Evolutionary conservation across 202 grass and related monocot genomes (phyloP).

Genomic region (Miscanthus sacchariflorus): DNA sequence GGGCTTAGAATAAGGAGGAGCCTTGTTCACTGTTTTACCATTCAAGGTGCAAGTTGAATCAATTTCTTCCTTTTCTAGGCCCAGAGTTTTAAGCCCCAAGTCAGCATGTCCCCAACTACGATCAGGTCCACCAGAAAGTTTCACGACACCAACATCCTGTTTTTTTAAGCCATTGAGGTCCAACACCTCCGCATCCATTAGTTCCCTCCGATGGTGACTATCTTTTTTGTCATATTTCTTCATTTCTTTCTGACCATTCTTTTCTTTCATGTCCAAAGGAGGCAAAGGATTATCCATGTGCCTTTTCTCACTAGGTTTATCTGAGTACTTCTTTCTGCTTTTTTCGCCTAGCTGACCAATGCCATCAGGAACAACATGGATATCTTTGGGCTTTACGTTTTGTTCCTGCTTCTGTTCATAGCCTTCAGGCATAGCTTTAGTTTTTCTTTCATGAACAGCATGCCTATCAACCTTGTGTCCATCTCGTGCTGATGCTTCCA

Average conservation of each 20-base stretch:
- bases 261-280: conserved; percentile 42
- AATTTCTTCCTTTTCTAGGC: conserved; percentile 57
- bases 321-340: conserved; percentile 49
- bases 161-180: conserved; percentile 66
- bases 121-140: conserved; percentile 52
- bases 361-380: conserved; percentile 71
- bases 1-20: conserved; percentile 79
- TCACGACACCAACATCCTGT: conserved; percentile 42
- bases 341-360: conserved; percentile 47
- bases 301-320: conserved; percentile 54
- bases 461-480: conserved; percentile 52
- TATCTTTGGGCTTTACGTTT: conserved; percentile 72
- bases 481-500: conserved; percentile 49
- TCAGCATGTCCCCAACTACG: conserved; percentile 54
- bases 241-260: conserved; percentile 49
- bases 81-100: conserved; percentile 56
- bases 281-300: conserved; percentile 41
- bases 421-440: conserved; percentile 45
- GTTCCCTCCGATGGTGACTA: conserved; percentile 45
- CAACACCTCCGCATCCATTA: conserved; percentile 43
- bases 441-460: conserved; percentile 58
- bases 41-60: conserved; percentile 52
- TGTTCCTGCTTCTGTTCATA: conserved; percentile 59
- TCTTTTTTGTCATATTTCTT: conserved; percentile 57
- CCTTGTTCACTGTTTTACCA: conserved; percentile 64